Evolutionary conservation across 495 filamentous ascomycete genomes (phyloP).

Genomic region (Podospora tetraspora): DNA sequence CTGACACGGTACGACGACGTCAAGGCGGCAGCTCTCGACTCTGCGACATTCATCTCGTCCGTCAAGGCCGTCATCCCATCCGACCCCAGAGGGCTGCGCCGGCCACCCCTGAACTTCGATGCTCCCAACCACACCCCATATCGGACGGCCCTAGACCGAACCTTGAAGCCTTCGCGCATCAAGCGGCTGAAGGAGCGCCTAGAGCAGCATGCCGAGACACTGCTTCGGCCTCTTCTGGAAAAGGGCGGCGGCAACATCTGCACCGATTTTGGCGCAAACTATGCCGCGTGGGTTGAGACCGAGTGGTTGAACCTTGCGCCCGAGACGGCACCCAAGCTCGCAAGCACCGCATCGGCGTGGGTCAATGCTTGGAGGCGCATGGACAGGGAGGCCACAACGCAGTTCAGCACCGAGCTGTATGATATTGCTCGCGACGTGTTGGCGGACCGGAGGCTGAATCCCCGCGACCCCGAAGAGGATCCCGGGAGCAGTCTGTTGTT

Average conservation of each 20-base stretch:
- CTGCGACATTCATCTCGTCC: conserved; percentile 12
- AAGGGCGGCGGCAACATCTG: conserved; percentile 10
- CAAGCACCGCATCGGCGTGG: conserved; percentile 11
- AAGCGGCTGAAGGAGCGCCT: conserved; percentile 2
- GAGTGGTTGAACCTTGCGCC: conserved; percentile 17
- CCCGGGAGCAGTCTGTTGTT: conserved; percentile 11
- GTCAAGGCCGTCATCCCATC: conserved; percentile 13
- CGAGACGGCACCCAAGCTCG: conserved; percentile 12
- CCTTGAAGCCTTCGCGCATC: conserved; percentile 10
- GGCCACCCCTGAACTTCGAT: conserved; percentile 14
- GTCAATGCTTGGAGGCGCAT: conserved; percentile 14
- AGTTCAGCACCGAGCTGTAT: conserved; percentile 9
- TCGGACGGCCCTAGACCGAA: conserved; percentile 14
- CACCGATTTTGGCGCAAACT: conserved; percentile 12
- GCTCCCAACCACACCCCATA: conserved; percentile 12
- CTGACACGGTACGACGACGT: conserved; percentile 16
- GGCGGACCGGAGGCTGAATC: conserved; percentile 9
- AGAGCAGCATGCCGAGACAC: conserved; percentile 2
- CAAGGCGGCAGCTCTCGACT: conserved; percentile 13
- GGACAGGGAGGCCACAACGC: conserved; percentile 8
- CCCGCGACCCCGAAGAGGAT: conserved; percentile 13
- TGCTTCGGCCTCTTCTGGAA: conserved; percentile 4
- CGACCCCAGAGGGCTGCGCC: conserved; percentile 12
- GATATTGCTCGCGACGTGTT: conserved; percentile 12
- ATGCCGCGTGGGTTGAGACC: conserved; percentile 13